phyloP scores from a whole-genome alignment of 441 rosid species.

The Erodium chrysanthum region DNA sequence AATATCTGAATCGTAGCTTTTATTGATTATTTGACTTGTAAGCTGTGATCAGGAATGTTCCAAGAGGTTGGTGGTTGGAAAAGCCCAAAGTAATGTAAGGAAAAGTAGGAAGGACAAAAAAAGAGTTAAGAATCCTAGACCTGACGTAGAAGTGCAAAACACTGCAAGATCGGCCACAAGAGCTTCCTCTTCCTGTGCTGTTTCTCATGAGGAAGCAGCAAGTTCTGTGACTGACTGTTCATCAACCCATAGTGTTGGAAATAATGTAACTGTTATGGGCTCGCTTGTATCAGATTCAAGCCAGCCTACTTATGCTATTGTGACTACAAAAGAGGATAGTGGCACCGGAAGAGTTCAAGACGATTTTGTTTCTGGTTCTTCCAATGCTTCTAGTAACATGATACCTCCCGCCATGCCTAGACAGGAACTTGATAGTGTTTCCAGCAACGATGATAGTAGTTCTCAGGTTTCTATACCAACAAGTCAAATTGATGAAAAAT shows the following conservation, averaged over 20 bases:
- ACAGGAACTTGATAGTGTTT: constrained; percentile 23
- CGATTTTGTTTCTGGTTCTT: constrained; percentile 27
- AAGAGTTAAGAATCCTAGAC: constrained; percentile 37
- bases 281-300: constrained; percentile 19
- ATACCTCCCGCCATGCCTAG: constrained; percentile 23
- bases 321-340: constrained; percentile 27
- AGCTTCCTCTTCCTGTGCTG: constrained; percentile 24
- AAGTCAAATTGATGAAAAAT: constrained; percentile 29
- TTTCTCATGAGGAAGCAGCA: constrained; percentile 28
- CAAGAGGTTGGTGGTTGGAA: constrained; percentile 38
- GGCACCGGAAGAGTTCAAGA: constrained; percentile 26
- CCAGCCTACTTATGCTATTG: constrained; percentile 28
- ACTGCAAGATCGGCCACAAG: constrained; percentile 28
- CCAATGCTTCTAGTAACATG: constrained; percentile 17
- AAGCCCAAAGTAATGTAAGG: constrained; percentile 41
- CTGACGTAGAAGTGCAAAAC: constrained; percentile 29
- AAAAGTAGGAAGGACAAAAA: constrained; percentile 58
- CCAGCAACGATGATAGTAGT: constrained; percentile 25
- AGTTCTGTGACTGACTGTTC: constrained; percentile 23
- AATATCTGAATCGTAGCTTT: constrained; percentile 22
- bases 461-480: constrained; percentile 24
- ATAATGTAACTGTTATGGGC: constrained; percentile 20
- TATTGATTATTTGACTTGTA: constrained; percentile 23
- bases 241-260: constrained; percentile 18
- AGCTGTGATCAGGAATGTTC: constrained; percentile 58